A percentile compares a stretch with the other conserved stretches of the same genome.
phyloP scores from a whole-genome alignment of 345 rosid genomes.

The Rubroshorea leprosula region DNA sequence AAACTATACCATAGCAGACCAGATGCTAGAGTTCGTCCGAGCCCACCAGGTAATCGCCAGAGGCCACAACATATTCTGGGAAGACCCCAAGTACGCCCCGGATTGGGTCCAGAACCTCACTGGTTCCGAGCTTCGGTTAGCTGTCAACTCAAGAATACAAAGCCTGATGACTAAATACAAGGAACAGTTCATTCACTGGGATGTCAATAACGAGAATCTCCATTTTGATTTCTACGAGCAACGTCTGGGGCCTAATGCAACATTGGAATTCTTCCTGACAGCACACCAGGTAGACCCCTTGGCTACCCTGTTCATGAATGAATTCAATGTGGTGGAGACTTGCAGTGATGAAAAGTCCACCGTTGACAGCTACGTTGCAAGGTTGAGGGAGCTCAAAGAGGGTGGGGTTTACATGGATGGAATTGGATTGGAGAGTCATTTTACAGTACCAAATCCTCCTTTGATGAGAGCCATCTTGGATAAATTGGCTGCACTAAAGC shows the following conservation, averaged over 20 bases:
- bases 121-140: slow-evolving; percentile 37
- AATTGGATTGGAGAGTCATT: slow-evolving; percentile 75
- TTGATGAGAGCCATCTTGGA: slow-evolving; percentile 66
- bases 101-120: slow-evolving; percentile 51
- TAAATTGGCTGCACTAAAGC: slow-evolving; percentile 58
- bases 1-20: slow-evolving; percentile 59
- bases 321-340: slow-evolving; percentile 77
- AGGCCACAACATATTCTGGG: slow-evolving; percentile 96
- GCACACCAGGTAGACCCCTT: slow-evolving; percentile 58
- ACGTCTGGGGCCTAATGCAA: slow-evolving; percentile 56
- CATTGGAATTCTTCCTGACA: slow-evolving; percentile 46
- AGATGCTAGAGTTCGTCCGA: slow-evolving; percentile 56
- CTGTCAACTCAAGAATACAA: slow-evolving; percentile 51
- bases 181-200: slow-evolving; percentile 78
- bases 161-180: slow-evolving; percentile 73
- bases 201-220: slow-evolving; percentile 85
- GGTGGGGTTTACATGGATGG: slow-evolving; percentile 60
- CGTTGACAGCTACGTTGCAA: slow-evolving; percentile 53
- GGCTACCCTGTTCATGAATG: slow-evolving; percentile 74
- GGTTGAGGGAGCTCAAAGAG: slow-evolving; percentile 44
- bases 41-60: slow-evolving; percentile 51
- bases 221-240: slow-evolving; percentile 77
- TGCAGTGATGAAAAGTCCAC: slow-evolving; percentile 64
- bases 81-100: slow-evolving; percentile 69
- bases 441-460: slow-evolving; percentile 56